These are phyloP conservation scores for Zea luxurians DNA, from an alignment of 176 grass and related monocot genomes.

Conservation along the genomic window DNA sequence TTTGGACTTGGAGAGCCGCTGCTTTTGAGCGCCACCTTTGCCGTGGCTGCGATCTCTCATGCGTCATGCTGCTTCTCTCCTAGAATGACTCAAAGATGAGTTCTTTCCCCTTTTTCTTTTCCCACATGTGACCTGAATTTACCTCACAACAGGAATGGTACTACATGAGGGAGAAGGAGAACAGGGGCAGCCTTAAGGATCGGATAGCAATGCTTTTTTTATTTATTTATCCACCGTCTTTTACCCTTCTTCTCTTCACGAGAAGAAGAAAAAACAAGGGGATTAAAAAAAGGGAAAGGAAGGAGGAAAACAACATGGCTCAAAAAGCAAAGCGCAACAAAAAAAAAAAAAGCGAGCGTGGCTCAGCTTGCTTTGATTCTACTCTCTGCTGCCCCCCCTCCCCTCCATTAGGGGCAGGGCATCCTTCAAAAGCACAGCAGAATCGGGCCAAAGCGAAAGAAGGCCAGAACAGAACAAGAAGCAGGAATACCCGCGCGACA, in stretches of 20 bases:
- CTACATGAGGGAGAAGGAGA: constrained; percentile 36
- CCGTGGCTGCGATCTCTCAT: constrained; percentile 47
- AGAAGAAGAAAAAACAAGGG: constrained; percentile 33
- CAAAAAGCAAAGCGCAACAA: constrained; percentile 42
- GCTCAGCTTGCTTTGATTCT: constrained; percentile 54
- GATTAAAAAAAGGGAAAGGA: constrained; percentile 43
- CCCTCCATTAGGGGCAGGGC: constrained; percentile 26
- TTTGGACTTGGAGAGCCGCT: not conserved
- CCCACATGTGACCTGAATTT: constrained; percentile 26
- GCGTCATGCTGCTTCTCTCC: constrained; percentile 38
- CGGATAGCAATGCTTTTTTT: constrained; percentile 47
- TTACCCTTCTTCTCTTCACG: constrained; percentile 22
- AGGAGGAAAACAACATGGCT: constrained; percentile 47
- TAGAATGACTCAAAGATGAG: constrained; percentile 49
- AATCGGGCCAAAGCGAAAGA: constrained; percentile 64
- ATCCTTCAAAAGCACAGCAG: constrained; percentile 62
- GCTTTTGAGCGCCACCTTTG: constrained; percentile 55
- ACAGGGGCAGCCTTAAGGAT: constrained; percentile 21
- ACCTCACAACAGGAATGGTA: constrained; percentile 37
- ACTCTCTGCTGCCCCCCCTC: constrained; percentile 3
- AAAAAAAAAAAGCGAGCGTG: constrained; percentile 45
- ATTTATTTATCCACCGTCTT: constrained; percentile 40
- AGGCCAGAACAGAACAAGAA: constrained; percentile 67
- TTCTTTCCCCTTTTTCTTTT: constrained; percentile 34
- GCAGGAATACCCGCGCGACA: constrained; percentile 51